Conservation (phyloP, 73 alveolate species). For the Stentor roeselii region DNA sequence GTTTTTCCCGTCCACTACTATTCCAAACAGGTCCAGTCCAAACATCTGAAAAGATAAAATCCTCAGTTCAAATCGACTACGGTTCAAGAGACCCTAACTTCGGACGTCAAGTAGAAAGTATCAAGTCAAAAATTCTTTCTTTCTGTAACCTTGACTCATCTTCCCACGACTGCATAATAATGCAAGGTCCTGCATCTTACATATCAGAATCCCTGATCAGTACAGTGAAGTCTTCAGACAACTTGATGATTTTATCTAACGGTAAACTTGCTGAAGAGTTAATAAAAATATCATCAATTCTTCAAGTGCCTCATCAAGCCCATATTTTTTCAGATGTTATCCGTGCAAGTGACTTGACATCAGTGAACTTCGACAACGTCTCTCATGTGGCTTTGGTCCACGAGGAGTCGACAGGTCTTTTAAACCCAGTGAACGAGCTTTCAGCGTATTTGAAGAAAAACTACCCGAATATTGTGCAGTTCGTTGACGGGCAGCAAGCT, state of each 20-base stretch:
- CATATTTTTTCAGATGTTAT: conserved; percentile 41
- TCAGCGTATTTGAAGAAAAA: conserved; percentile 7
- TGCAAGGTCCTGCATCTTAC: conserved; percentile 68
- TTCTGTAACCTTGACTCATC: conserved; percentile 28
- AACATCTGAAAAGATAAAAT: conserved; percentile 45
- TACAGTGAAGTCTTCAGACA: conserved; percentile 19
- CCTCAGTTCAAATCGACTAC: conserved; percentile 39
- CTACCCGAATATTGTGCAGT: conserved; percentile 12
- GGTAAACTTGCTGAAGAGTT: conserved; percentile 55
- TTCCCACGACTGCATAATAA: conserved; percentile 44
- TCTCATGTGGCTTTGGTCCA: conserved; percentile 56
- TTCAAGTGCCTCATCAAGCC: conserved; percentile 27
- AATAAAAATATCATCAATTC: conserved; percentile 33
- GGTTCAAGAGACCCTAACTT: conserved; percentile 66
- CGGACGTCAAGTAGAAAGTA: conserved; percentile 37
- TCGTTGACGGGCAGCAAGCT: conserved; percentile 56
- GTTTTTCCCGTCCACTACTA: neutral
- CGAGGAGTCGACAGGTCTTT: conserved; percentile 62
- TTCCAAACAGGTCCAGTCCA: conserved; percentile 45
- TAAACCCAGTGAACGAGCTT: conserved; percentile 29
- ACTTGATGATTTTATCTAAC: conserved; percentile 41
- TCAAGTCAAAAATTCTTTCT: conserved; percentile 37
- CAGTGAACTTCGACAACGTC: conserved; percentile 39
- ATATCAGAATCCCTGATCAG: conserved; percentile 50
- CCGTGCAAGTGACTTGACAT: conserved; percentile 29